Evolutionary conservation across 2,329 filamentous ascomycete species (phyloP), one percentile per base, ranked within the genome.

Genomic region (Macrophomina phaseolina): DNA sequence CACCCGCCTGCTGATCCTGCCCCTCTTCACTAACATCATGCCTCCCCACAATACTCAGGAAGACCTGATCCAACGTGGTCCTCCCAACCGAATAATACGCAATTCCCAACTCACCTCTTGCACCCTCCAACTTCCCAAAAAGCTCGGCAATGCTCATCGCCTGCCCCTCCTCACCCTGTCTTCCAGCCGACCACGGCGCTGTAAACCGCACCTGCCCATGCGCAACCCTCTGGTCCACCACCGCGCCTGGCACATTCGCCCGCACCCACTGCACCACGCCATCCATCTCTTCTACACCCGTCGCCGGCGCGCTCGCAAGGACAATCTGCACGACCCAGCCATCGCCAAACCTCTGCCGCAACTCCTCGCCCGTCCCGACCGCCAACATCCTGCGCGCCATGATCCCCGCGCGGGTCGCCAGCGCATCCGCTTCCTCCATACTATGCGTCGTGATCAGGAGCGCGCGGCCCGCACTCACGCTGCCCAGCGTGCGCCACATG

Each of bases 381-480:
- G 93, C 94, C 28, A 97, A 84, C 93, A 97, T 96, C 38, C 89
- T 86, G 71, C 87, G 86, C 8, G 93, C 92, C 80, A 98, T 88
- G 71, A 98, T 97, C 12, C 93, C 94, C 0, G 91, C 93, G 1
- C 93, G 86, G 36, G 88, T 89, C 0, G 94, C 94, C 2, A 98
- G 84, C 0, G 93, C 93, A 73, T 97, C 93, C 0, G 94, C 94
- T 79, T 97, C 94, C 77, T 97, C 94, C 93, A 97, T 97, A 58
- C 88, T 92, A 77, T 98, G 94, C 0, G 94, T 97, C 0, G 94
- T 97, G 18, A 98, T 85, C 1, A 98, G 83, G 16, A 97, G 87
- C 0, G 90, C 91, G n/a, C 94, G 18, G 87, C 0, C 93, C 93
- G 0, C 88, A 75, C 8, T 74, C 86, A 90, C 89, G 1, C 88